These are phyloP conservation scores for Lentinus brumalis DNA, from an alignment of 768 basidiomycete genomes.

Conservation along the genomic window DNA sequence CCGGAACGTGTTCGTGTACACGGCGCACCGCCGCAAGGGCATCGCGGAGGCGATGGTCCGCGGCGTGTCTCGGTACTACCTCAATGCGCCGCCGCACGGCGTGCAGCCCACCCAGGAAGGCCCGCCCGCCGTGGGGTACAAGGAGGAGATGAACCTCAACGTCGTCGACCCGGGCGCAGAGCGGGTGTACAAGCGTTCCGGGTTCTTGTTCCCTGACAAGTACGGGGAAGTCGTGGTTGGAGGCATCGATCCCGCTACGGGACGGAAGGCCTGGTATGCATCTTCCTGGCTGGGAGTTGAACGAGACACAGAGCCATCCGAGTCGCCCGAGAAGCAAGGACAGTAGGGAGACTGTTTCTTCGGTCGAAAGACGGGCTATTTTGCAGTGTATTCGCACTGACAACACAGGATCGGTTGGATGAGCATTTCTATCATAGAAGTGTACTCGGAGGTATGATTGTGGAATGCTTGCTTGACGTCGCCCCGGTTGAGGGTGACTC, in stretches of 20 bases:
- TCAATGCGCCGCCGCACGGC: constrained; percentile 12
- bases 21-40: constrained; percentile 15
- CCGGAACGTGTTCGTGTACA: constrained; percentile 20
- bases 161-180: not conserved
- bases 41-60: constrained; percentile 22
- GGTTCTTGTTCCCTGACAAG: constrained; percentile 1
- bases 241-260: not conserved
- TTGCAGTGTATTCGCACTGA: no score
- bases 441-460: no score
- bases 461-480: no score
- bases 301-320: no score
- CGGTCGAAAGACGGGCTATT: no score
- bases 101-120: not conserved
- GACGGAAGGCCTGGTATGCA: constrained; percentile 1
- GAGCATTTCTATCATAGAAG: no score
- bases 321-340: no score
- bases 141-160: constrained; percentile 13
- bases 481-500: no score
- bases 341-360: no score
- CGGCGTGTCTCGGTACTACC: constrained; percentile 19
- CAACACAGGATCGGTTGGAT: no score
- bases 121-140: constrained; percentile 1
- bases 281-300: no score
- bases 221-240: not conserved
- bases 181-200: constrained; percentile 3